These are phyloP conservation scores for Penicillium samsonianum DNA, from an alignment of 495 filamentous ascomycete genomes.

Conservation along the genomic window DNA sequence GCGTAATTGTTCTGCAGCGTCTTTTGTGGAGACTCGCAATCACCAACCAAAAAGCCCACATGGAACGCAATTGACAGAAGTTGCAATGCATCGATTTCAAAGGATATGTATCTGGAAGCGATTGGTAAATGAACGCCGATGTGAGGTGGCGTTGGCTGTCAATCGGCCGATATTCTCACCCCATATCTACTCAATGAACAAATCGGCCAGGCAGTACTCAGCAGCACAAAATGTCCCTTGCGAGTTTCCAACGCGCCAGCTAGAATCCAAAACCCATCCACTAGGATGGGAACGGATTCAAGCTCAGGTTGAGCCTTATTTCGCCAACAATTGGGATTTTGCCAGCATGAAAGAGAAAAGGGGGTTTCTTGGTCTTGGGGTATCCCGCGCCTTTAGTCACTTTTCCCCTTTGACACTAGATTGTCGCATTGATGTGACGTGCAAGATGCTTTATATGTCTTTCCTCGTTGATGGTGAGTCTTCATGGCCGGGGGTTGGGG, in stretches of 20 bases:
- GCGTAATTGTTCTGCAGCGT: not conserved
- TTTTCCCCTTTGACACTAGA: constrained; percentile 23
- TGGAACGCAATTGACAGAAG: not conserved
- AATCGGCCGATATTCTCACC: not conserved
- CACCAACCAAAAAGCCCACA: constrained; percentile 1
- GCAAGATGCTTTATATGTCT: constrained; percentile 23
- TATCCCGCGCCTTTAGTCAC: constrained; percentile 25
- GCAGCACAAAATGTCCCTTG: constrained; percentile 4
- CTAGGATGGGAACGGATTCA: constrained; percentile 24
- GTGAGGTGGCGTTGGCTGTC: not conserved
- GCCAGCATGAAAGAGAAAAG: constrained; percentile 19
- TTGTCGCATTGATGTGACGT: constrained; percentile 20
- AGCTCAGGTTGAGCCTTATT: constrained; percentile 22
- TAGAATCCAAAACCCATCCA: constrained; percentile 22
- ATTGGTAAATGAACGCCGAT: not conserved
- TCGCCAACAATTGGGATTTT: constrained; percentile 22
- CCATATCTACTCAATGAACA: not conserved
- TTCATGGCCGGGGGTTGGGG: too few relatives aligned
- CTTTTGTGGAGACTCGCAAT: not conserved
- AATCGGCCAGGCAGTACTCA: constrained; percentile 4
- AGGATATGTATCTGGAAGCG: not conserved
- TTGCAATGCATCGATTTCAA: not conserved
- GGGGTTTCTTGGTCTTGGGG: constrained; percentile 19
- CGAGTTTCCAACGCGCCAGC: constrained; percentile 11
- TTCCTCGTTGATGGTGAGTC: constrained; percentile 26